phyloP scores from a whole-genome alignment of 1,284 basidiomycete genomes.

The Blastosporella zonata region DNA sequence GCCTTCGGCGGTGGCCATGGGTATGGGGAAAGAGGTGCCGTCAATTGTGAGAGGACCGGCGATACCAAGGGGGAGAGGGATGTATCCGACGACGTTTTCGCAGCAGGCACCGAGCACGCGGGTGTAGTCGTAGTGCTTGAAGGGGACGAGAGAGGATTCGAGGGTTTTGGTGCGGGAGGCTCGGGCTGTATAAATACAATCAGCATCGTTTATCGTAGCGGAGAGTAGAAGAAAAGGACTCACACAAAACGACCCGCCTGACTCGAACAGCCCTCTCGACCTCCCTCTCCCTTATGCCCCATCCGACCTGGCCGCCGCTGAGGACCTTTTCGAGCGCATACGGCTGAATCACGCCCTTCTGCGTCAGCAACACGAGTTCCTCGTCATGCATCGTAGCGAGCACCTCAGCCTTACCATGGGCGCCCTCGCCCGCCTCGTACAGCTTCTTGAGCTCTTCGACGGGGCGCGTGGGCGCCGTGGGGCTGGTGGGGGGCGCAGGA shows the following conservation, averaged over 20 bases:
- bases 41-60: constrained; percentile 96
- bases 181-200: constrained; percentile 55
- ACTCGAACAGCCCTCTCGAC: constrained; percentile 86
- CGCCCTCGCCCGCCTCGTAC: constrained; percentile 75
- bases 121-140: constrained; percentile 89
- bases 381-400: constrained; percentile 81
- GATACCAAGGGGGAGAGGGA: constrained; percentile 94
- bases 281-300: constrained; percentile 68
- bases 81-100: constrained; percentile 98
- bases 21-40: constrained; percentile 83
- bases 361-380: constrained; percentile 86
- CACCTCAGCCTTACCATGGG: constrained; percentile 33
- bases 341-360: constrained; percentile 90
- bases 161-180: constrained; percentile 84
- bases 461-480: constrained; percentile 39
- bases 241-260: constrained; percentile 88
- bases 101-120: constrained; percentile 97
- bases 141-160: constrained; percentile 82
- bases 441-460: constrained; percentile 86
- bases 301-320: constrained; percentile 42
- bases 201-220: constrained; percentile 11
- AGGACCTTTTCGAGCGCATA: constrained; percentile 95
- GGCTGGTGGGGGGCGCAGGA: constrained; percentile 9
- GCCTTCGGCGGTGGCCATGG: constrained; percentile 99
- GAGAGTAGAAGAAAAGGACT: constrained; percentile 31